Evolutionary conservation across 306 rosid genomes (phyloP).

Genomic region (Gleditsia sinensis): DNA sequence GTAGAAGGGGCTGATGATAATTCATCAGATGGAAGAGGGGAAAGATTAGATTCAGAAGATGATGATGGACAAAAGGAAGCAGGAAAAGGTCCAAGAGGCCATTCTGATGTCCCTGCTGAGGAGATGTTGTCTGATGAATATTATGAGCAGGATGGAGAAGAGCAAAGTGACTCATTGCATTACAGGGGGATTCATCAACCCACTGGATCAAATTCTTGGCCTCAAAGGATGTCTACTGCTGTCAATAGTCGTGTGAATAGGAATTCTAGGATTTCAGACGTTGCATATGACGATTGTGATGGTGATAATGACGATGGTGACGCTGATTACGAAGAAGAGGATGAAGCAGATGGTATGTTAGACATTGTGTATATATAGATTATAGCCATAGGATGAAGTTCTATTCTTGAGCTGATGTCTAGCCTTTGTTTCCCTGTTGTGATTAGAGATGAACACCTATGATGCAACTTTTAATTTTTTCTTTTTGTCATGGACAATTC

Average conservation of each 20-base stretch:
- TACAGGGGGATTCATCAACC: conserved; percentile 56
- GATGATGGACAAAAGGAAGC: conserved; percentile 61
- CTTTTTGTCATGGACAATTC: conserved; percentile 15
- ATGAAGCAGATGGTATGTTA: conserved; percentile 79
- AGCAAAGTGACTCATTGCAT: conserved; percentile 70
- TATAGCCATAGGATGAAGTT: conserved; percentile 27
- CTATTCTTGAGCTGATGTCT: conserved; percentile 14
- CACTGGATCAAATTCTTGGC: conserved; percentile 61
- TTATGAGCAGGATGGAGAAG: conserved; percentile 97
- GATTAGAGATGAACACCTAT: conserved; percentile 14
- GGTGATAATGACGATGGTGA: conserved; percentile 59
- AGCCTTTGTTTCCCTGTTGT: conserved; percentile 3
- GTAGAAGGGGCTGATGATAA: conserved; percentile 72
- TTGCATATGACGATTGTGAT: conserved; percentile 47
- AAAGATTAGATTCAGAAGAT: conserved; percentile 79
- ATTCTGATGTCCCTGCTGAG: conserved; percentile 85
- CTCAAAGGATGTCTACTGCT: conserved; percentile 51
- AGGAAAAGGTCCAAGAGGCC: conserved; percentile 69
- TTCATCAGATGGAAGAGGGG: conserved; percentile 70
- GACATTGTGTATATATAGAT: conserved; percentile 24
- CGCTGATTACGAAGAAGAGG: conserved; percentile 95
- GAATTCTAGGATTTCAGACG: conserved; percentile 61
- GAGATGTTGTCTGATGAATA: conserved; percentile 98
- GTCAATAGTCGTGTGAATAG: conserved; percentile 45
- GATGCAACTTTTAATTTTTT: conserved; percentile 23